Evolutionary conservation across 805 yeast species (phyloP), one percentile per base, ranked within the genome.

Genomic region (Ogataea thermomethanolica): DNA sequence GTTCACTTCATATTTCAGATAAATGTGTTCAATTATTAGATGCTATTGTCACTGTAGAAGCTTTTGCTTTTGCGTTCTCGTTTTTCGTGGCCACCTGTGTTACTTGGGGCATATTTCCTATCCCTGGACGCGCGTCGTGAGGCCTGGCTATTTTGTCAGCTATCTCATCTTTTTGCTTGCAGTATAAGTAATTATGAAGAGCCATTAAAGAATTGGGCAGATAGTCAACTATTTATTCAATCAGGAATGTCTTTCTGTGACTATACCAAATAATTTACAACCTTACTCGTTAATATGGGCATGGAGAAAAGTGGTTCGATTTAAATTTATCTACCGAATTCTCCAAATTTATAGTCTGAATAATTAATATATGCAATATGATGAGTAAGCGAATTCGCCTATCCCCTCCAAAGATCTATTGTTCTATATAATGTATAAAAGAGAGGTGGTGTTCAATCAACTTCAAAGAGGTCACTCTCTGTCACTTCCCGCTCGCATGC

Each of bases 151-250:
- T 70, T 29, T 54, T 57, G n/a, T 51, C 50, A 11, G 62, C 69
- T 6, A 58, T 33, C 4, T 52, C 51, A 42, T 66, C 71, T 12
- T 54, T 51, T 36, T 70, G 75, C 42, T 68, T 69, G 46, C 53
- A 64, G 51, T 70, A 70, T 37, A 69, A 59, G 43, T 70, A 70
- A 48, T 70, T 70, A 45, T 71, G 66, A 7, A 70, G 54, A 1
- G 75, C 75, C 75, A 70, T 70, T 17, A 12, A 9, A n/a, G 5
- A 2, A 7, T 13, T 12, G 20, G 3, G 20, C 20, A 5, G 20
- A 17, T 17, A 4, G 20, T 17, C 20, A 4, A 17, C 20, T 17
- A 17, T 17, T 17, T 17, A 17, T 17, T 17, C 20, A 17, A 17
- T 17, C 3, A 17, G 20, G 5, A 5, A 17, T 17, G 20, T 5